Percentiles rank a stretch among this genome's conserved stretches.
phyloP scores from a whole-genome alignment of 2,329 filamentous ascomycete species.

The Aspergillus proliferans region DNA sequence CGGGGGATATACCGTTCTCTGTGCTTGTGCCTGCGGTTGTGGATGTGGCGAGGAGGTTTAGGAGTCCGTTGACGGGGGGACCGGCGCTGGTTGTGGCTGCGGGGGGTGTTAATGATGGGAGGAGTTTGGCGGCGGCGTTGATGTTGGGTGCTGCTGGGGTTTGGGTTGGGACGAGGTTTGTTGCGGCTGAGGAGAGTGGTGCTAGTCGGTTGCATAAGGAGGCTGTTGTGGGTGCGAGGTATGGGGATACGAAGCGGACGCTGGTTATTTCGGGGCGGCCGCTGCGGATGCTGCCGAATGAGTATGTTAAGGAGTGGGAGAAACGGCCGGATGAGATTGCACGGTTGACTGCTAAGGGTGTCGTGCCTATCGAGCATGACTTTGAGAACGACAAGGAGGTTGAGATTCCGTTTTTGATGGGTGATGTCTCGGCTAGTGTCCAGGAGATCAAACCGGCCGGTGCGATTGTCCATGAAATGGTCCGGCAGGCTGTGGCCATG shows the following conservation, averaged over 20 bases:
- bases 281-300: conserved; percentile 71
- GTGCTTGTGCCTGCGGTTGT: conserved; percentile 82
- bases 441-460: conserved; percentile 70
- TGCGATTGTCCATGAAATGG: conserved; percentile 87
- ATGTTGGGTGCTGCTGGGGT: conserved; percentile 85
- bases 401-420: conserved; percentile 87
- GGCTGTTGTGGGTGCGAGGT: conserved; percentile 71
- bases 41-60: conserved; percentile 70
- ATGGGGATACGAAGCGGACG: conserved; percentile 74
- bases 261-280: conserved; percentile 78
- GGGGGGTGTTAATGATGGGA: conserved; percentile 77
- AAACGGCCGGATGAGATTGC: conserved; percentile 65
- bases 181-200: conserved; percentile 73
- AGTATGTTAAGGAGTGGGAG: conserved; percentile 80
- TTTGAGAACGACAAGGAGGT: conserved; percentile 75
- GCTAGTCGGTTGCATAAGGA: conserved; percentile 78
- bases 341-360: conserved; percentile 65
- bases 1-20: conserved; percentile 77
- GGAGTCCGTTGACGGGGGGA: conserved; percentile 62
- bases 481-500: conserved; percentile 64
- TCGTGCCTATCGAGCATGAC: conserved; percentile 77
- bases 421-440: conserved; percentile 79
- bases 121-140: conserved; percentile 70
- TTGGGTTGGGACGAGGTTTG: conserved; percentile 92
- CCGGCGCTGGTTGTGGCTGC: conserved; percentile 79